Conservation (phyloP, 345 rosid species). For the Populus davidiana region DNA sequence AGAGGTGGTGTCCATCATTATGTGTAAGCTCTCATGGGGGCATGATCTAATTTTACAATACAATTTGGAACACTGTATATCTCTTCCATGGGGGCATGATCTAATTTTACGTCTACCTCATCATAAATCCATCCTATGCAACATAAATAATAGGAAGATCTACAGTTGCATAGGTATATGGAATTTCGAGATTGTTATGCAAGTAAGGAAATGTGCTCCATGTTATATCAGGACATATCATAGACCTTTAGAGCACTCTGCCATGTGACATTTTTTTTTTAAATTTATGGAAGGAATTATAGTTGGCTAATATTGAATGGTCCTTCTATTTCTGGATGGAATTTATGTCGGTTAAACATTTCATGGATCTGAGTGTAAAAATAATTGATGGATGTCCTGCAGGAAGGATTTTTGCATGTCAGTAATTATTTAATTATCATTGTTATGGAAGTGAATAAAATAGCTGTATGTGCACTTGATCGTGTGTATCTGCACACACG, state of each 20-base stretch:
- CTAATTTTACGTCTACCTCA: too few relatives aligned
- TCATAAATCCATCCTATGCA: not conserved
- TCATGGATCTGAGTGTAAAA: not conserved
- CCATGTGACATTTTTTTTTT: not conserved
- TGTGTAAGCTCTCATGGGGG: not conserved
- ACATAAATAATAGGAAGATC: not conserved
- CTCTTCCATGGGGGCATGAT: not conserved
- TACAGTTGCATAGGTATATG: not conserved
- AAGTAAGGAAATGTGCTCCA: not conserved
- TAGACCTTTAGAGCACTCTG: not conserved
- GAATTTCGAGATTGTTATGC: not conserved
- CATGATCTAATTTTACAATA: not conserved
- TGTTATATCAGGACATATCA: not conserved
- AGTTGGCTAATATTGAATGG: not conserved
- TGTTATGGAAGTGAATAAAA: not conserved
- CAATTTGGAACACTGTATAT: not conserved
- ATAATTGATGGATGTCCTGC: not conserved
- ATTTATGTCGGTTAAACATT: not conserved
- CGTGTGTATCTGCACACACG: not conserved
- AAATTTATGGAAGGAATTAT: not conserved
- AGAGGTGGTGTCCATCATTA: not conserved
- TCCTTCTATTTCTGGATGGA: not conserved
- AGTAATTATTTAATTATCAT: not conserved
- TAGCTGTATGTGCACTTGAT: not conserved
- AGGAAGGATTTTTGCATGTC: constrained; percentile 5